Percentiles rank a stretch among this genome's conserved stretches.
These are phyloP conservation scores for Boechera divaricarpa DNA, from an alignment of 345 rosid genomes.

Conservation along the genomic window DNA sequence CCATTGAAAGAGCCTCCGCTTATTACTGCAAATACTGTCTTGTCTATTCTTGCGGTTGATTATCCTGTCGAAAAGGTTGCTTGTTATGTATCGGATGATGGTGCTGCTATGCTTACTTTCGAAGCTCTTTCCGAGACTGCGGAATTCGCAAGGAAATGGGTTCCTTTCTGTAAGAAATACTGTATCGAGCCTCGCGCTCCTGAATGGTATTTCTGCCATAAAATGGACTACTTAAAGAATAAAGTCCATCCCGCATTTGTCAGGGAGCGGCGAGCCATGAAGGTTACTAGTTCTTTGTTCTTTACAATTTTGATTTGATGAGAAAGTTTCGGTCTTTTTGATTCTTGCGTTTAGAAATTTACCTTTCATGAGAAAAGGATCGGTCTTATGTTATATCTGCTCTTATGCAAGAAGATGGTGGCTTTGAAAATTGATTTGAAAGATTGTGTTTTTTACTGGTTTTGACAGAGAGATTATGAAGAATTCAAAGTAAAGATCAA, in stretches of 20 bases:
- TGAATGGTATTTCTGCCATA: constrained; percentile 95
- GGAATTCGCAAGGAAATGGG: constrained; percentile 97
- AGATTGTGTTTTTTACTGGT: constrained; percentile 22
- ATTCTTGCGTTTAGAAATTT: background rate
- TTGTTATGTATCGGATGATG: constrained; percentile 98
- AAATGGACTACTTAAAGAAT: constrained; percentile 92
- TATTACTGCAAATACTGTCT: constrained; percentile 97
- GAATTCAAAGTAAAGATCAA: constrained; percentile 92
- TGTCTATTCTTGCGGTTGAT: constrained; percentile 97
- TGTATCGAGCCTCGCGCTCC: constrained; percentile 98
- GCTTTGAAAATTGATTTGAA: constrained; percentile 14
- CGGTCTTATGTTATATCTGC: background rate
- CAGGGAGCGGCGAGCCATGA: constrained; percentile 94
- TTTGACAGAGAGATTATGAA: constrained; percentile 94
- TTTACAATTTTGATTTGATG: background rate
- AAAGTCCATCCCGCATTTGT: constrained; percentile 98
- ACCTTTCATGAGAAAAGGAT: constrained; percentile 3
- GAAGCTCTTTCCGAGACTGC: constrained; percentile 99
- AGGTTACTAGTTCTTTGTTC: constrained; percentile 57
- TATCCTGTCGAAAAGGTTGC: constrained; percentile 94
- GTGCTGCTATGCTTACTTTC: constrained; percentile 99
- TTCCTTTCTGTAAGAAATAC: constrained; percentile 94
- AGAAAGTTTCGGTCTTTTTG: background rate
- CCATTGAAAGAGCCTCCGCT: constrained; percentile 98
- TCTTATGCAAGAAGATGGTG: background rate